phyloP scores from a whole-genome alignment of 2,329 filamentous ascomycete species.

The Emergomyces africanus region DNA sequence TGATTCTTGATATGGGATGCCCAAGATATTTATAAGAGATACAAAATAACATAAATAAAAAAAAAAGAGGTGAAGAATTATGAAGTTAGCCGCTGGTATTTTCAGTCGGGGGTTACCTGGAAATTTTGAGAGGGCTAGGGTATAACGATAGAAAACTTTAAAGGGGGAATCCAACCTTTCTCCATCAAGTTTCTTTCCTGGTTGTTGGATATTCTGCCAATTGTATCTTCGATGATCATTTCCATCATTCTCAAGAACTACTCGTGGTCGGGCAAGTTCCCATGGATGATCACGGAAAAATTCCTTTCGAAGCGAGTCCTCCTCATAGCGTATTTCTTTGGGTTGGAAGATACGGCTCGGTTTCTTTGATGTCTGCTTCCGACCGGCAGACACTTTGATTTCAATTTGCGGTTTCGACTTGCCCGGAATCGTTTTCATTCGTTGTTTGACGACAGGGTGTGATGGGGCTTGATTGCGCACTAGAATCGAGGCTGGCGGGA shows the following conservation, averaged over 20 bases:
- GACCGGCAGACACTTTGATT: slow-evolving; percentile 24
- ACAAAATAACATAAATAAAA: too few relatives aligned
- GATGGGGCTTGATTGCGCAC: slow-evolving; percentile 43
- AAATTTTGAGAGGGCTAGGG: neutral
- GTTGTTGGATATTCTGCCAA: slow-evolving; percentile 69
- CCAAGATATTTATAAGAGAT: too few relatives aligned
- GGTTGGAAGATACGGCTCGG: slow-evolving; percentile 71
- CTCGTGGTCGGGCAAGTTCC: slow-evolving; percentile 80
- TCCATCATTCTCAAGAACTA: slow-evolving; percentile 75
- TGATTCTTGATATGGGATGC: too few relatives aligned
- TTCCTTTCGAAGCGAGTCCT: slow-evolving; percentile 64
- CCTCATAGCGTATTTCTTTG: slow-evolving; percentile 62
- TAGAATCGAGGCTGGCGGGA: slow-evolving; percentile 48
- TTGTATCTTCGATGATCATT: slow-evolving; percentile 63
- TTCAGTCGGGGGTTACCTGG: neutral
- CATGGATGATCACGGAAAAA: slow-evolving; percentile 96
- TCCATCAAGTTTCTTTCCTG: slow-evolving; percentile 63
- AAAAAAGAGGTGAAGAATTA: neutral
- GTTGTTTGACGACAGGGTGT: slow-evolving; percentile 30
- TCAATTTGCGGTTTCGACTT: slow-evolving; percentile 21
- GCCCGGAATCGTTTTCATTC: slow-evolving; percentile 13
- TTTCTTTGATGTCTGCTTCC: slow-evolving; percentile 41
- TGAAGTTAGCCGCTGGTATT: neutral
- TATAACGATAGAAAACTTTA: neutral
- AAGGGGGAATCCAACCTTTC: slow-evolving; percentile 52